phyloP scores from a whole-genome alignment of 1,284 basidiomycete species.

The Sutorius eximius region DNA sequence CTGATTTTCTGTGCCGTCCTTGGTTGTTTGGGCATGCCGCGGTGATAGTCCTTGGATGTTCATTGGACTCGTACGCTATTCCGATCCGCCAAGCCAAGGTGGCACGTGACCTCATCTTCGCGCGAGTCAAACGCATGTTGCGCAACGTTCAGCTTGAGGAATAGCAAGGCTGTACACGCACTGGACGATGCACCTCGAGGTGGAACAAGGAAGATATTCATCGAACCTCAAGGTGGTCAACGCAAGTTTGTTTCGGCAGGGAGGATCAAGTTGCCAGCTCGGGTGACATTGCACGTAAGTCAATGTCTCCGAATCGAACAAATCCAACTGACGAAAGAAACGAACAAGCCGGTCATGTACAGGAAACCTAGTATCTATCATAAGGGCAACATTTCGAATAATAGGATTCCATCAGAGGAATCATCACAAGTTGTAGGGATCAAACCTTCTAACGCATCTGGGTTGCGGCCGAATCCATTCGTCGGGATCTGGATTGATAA shows the following conservation, averaged over 20 bases:
- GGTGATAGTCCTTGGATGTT: too few species aligned
- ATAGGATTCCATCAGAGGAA: not conserved
- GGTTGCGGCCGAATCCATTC: slow-evolving; percentile 30
- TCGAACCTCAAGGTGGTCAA: not conserved
- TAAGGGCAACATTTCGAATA: not conserved
- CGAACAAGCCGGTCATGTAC: not conserved
- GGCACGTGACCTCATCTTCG: too few species aligned
- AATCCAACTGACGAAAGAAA: not conserved
- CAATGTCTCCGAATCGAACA: not conserved
- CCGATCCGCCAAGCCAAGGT: too few species aligned
- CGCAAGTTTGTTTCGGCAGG: not conserved
- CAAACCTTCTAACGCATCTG: slow-evolving; percentile 15
- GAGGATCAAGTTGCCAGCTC: not conserved
- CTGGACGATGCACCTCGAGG: not conserved
- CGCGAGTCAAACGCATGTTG: too few species aligned
- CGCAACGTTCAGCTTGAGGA: too few species aligned
- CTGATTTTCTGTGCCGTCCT: not conserved
- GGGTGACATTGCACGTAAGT: not conserved
- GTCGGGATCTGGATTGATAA: not conserved
- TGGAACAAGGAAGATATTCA: not conserved
- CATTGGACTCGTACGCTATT: too few species aligned
- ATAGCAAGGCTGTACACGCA: too few species aligned
- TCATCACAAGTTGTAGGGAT: slow-evolving; percentile 7
- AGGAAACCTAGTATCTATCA: too few species aligned
- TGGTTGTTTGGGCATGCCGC: too few species aligned